Percentiles rank a stretch among this genome's conserved stretches.
Evolutionary conservation across 495 filamentous ascomycete species (phyloP).

Genomic region (Aspergillus heteromorphus): DNA sequence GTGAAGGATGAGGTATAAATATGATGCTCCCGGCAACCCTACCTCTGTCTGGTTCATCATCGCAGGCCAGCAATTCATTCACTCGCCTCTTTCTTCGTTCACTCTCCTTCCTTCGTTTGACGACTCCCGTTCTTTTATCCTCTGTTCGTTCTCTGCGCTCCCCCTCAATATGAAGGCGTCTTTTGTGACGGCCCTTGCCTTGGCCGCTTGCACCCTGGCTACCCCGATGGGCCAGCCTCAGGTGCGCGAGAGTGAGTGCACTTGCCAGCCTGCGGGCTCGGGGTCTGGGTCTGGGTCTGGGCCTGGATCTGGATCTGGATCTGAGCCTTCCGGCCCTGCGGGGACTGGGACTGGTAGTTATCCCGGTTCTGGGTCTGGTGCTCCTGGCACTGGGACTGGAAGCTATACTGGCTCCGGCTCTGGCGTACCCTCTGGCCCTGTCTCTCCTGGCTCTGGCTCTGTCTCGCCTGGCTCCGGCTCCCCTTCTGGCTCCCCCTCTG

Average conservation of each 20-base stretch:
- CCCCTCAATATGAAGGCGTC: conserved; percentile 19
- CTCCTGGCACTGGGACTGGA: no score
- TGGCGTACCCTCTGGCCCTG: not conserved
- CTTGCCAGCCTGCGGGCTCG: conserved; percentile 6
- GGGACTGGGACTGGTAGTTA: no score
- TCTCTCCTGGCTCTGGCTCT: no score
- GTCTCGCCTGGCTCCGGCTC: no score
- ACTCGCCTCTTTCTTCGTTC: not conserved
- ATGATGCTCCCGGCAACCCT: not conserved
- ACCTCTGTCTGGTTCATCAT: not conserved
- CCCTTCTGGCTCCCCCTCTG: not conserved
- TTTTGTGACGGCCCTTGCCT: conserved; percentile 14
- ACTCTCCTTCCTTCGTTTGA: conserved; percentile 3
- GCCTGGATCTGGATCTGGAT: not conserved
- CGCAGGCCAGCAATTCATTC: not conserved
- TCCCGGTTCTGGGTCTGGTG: no score
- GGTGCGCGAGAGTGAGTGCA: conserved; percentile 5
- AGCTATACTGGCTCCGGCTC: not conserved
- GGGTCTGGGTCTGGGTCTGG: not conserved
- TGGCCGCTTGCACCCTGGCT: conserved; percentile 16
- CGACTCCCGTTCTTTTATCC: conserved; percentile 4
- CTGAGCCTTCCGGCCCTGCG: not conserved
- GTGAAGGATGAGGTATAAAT: conserved; percentile 1
- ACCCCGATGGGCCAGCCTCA: conserved; percentile 9
- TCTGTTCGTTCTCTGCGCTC: conserved; percentile 1